Conservation (phyloP, 2,329 filamentous ascomycete species). For the Fusarium mundagurra region DNA sequence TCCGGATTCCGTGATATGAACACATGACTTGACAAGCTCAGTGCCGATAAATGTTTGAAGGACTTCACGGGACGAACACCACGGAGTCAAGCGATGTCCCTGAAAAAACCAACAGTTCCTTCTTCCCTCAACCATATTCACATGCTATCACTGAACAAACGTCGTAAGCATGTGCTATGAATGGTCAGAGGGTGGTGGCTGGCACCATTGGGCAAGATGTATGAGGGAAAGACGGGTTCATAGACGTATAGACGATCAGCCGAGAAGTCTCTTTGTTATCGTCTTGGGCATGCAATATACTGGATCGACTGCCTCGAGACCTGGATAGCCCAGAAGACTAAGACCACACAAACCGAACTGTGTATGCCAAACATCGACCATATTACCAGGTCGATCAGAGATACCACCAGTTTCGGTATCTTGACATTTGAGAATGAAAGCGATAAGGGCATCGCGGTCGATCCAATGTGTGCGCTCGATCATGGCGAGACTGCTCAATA, state of each 20-base stretch:
- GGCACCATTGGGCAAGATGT: not conserved
- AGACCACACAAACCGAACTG: slow-evolving; percentile 88
- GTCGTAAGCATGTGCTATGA: slow-evolving; percentile 71
- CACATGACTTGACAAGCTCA: not conserved
- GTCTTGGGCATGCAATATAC: slow-evolving; percentile 85
- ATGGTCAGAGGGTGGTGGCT: slow-evolving; percentile 66
- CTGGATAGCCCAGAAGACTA: slow-evolving; percentile 82
- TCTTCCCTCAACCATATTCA: slow-evolving; percentile 79
- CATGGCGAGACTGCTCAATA: slow-evolving; percentile 90
- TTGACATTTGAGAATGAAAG: slow-evolving; percentile 89
- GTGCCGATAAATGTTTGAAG: slow-evolving; percentile 37
- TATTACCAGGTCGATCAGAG: slow-evolving; percentile 88
- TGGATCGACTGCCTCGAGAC: slow-evolving; percentile 83
- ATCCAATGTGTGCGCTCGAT: slow-evolving; percentile 93
- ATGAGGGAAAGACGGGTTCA: not conserved
- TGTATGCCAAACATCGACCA: slow-evolving; percentile 98
- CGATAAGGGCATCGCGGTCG: slow-evolving; percentile 78
- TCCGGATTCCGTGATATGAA: not conserved
- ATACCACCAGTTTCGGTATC: slow-evolving; percentile 86
- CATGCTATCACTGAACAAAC: slow-evolving; percentile 61
- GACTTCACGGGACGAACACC: slow-evolving; percentile 43
- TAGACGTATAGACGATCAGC: slow-evolving; percentile 39
- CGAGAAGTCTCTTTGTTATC: slow-evolving; percentile 68
- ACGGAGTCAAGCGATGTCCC: slow-evolving; percentile 37
- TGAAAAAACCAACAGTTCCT: slow-evolving; percentile 43